Conservation (phyloP, 306 rosid species). For the Lablab purpureus region DNA sequence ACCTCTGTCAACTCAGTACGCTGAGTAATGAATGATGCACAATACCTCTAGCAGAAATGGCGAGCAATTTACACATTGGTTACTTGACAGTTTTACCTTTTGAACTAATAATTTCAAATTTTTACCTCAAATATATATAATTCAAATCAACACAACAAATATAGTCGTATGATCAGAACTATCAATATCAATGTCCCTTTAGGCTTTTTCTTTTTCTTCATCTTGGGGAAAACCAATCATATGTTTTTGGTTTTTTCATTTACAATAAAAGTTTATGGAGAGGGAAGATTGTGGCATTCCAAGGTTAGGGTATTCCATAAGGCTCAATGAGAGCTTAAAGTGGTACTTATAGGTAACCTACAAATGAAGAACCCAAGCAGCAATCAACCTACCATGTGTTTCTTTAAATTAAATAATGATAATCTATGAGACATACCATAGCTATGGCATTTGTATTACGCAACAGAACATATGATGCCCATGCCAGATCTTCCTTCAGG, state of each 20-base stretch:
- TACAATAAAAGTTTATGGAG: not conserved
- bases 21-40: not conserved
- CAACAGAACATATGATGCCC: slow-evolving; percentile 85
- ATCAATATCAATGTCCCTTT: not conserved
- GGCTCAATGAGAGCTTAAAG: not conserved
- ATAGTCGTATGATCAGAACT: not conserved
- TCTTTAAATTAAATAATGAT: slow-evolving; percentile 9
- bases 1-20: not conserved
- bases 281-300: not conserved
- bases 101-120: slow-evolving; percentile 8
- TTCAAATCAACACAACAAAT: not conserved
- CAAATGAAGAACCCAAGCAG: slow-evolving; percentile 9
- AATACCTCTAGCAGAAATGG: slow-evolving; percentile 15
- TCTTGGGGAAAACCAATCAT: not conserved
- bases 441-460: slow-evolving; percentile 78
- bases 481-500: slow-evolving; percentile 85
- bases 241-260: not conserved
- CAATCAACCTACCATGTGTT: slow-evolving; percentile 16
- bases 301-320: slow-evolving; percentile 12
- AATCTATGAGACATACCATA: slow-evolving; percentile 56
- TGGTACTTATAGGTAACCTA: not conserved
- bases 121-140: not conserved
- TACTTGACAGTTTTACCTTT: slow-evolving; percentile 11
- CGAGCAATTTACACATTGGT: not conserved
- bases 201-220: not conserved